phyloP scores from a whole-genome alignment of 2,329 filamentous ascomycete genomes.

The Pseudogymnoascus sp. region DNA sequence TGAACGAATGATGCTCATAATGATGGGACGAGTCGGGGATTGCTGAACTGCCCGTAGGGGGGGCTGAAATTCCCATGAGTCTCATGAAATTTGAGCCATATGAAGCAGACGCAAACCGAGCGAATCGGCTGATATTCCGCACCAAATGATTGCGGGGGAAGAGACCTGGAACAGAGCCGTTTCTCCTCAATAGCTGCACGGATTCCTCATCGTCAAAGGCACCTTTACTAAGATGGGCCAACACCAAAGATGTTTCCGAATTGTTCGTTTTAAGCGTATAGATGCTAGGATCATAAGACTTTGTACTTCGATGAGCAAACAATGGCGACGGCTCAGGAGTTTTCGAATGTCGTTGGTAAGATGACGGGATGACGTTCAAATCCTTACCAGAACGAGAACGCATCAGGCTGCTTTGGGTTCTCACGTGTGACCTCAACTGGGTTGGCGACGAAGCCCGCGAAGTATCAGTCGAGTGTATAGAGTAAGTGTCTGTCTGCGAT shows the following conservation, averaged over 20 bases:
- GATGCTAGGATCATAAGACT: conserved; percentile 40
- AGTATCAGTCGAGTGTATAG: conserved; percentile 41
- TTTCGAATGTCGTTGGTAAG: conserved; percentile 10
- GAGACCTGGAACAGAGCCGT: conserved; percentile 48
- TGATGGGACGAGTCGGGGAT: conserved; percentile 34
- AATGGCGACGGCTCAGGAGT: conserved; percentile 16
- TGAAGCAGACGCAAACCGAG: conserved; percentile 58
- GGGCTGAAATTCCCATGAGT: conserved; percentile 53
- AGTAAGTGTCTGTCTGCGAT: conserved; percentile 49
- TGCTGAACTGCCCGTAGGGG: conserved; percentile 32
- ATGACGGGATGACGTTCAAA: conserved; percentile 17
- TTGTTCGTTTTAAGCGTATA: conserved; percentile 51
- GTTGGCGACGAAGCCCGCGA: conserved; percentile 40
- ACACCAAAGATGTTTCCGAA: conserved; percentile 25
- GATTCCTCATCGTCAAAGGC: conserved; percentile 23
- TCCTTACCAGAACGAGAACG: conserved; percentile 32
- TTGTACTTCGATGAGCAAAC: conserved; percentile 25
- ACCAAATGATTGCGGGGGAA: conserved; percentile 54
- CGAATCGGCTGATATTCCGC: conserved; percentile 56
- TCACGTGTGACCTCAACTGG: conserved; percentile 26
- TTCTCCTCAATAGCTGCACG: conserved; percentile 28
- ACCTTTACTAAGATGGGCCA: conserved; percentile 20
- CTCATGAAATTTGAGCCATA: conserved; percentile 58
- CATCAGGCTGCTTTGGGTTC: conserved; percentile 26
- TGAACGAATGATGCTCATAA: conserved; percentile 55